Conservation (phyloP, 2,329 filamentous ascomycete genomes). For the Huntiella bhutanensis region DNA sequence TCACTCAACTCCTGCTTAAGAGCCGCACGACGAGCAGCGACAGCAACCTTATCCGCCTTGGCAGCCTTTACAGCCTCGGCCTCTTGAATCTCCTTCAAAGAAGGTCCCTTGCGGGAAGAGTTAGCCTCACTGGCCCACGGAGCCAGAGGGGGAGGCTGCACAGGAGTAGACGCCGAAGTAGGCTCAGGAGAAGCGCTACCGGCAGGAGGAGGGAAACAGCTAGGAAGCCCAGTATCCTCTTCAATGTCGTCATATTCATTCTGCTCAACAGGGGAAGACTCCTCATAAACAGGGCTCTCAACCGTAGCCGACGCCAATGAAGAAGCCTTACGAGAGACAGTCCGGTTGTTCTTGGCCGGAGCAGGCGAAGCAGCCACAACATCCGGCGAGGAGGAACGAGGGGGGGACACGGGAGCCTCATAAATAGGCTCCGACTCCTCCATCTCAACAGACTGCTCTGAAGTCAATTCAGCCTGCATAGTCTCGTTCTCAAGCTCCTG, state of each 20-base stretch:
- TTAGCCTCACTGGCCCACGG: conserved; percentile 87
- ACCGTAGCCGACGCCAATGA: background rate
- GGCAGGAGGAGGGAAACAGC: conserved; percentile 47
- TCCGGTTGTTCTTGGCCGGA: background rate
- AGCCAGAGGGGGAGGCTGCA: conserved; percentile 53
- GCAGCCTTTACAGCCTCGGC: conserved; percentile 85
- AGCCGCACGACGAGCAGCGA: conserved; percentile 54
- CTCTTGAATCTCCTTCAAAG: conserved; percentile 90
- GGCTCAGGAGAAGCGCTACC: conserved; percentile 33
- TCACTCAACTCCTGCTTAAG: conserved; percentile 60
- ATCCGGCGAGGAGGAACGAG: background rate
- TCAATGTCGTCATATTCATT: background rate
- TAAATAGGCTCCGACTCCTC: conserved; percentile 59
- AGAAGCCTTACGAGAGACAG: background rate
- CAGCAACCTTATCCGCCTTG: conserved; percentile 65
- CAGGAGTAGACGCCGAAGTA: conserved; percentile 19
- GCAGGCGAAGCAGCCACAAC: background rate
- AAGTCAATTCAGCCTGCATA: conserved; percentile 19
- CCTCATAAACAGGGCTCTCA: background rate
- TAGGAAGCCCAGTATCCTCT: conserved; percentile 43
- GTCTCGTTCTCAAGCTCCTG: conserved; percentile 43
- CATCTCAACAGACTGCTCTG: conserved; percentile 29
- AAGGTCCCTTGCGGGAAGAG: conserved; percentile 61
- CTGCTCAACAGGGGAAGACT: background rate
- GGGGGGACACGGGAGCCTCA: conserved; percentile 27